Conservation (phyloP, 805 yeast genomes). For the Metschnikowia sp. region DNA sequence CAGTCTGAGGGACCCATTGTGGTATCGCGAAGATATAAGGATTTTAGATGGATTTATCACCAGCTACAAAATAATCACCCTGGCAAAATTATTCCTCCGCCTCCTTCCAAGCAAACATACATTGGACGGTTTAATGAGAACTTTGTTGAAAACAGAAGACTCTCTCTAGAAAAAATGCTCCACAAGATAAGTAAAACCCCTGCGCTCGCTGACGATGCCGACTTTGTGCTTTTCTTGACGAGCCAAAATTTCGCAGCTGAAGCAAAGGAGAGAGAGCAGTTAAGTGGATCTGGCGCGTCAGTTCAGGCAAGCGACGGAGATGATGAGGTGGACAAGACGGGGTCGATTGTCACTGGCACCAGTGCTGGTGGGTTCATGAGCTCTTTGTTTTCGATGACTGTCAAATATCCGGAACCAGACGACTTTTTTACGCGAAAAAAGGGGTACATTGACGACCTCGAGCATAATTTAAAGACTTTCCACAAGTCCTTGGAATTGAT, state of each 20-base stretch:
- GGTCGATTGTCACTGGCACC: conserved; percentile 20
- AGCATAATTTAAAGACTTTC: conserved; percentile 65
- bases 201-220: conserved; percentile 63
- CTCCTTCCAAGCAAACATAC: conserved; percentile 93
- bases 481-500: conserved; percentile 71
- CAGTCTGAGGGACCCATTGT: conserved; percentile 7
- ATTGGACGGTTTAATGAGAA: conserved; percentile 89
- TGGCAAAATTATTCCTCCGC: conserved; percentile 82
- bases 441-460: conserved; percentile 66
- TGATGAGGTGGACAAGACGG: conserved; percentile 29
- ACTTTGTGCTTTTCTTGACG: conserved; percentile 73
- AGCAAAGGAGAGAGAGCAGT: conserved; percentile 65
- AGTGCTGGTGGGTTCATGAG: conserved; percentile 60
- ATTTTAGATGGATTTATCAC: conserved; percentile 91
- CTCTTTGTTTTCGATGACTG: conserved; percentile 65
- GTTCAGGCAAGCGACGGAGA: conserved; percentile 34
- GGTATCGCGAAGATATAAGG: conserved; percentile 84
- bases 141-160: conserved; percentile 81
- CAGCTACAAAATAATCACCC: conserved; percentile 85
- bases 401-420: conserved; percentile 74
- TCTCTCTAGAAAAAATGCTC: conserved; percentile 84
- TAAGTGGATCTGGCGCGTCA: conserved; percentile 52
- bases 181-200: conserved; percentile 59
- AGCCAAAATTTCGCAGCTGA: conserved; percentile 67
- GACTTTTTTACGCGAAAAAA: conserved; percentile 70